Percentiles rank a stretch among this genome's conserved stretches.
Evolutionary conservation across 768 basidiomycete genomes (phyloP).

Genomic region (Suillus alpinus): DNA sequence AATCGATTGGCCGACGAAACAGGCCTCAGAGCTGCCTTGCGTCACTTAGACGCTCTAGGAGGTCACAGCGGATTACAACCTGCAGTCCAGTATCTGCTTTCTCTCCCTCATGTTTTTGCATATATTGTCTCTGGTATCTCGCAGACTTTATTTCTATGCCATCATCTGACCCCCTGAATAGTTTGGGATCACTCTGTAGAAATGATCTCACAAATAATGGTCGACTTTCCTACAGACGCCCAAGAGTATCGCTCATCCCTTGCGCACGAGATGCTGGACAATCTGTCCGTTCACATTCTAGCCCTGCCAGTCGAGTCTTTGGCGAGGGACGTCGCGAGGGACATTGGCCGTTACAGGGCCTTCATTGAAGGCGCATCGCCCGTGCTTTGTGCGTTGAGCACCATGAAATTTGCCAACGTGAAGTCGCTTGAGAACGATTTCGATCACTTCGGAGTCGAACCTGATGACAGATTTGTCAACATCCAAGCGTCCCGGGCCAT

Average conservation of each 20-base stretch:
- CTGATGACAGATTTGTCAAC: conserved; percentile 2
- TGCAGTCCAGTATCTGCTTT: conserved; percentile 26
- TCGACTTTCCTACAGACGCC: conserved; percentile 29
- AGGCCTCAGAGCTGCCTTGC: conserved; percentile 17
- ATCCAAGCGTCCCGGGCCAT: conserved; percentile 27
- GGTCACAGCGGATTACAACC: conserved; percentile 13
- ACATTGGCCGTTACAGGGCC: conserved; percentile 17
- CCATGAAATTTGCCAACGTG: background rate
- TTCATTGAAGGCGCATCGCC: conserved; percentile 22
- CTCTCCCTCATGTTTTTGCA: conserved; percentile 23
- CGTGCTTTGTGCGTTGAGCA: conserved; percentile 19
- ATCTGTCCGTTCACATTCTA: conserved; percentile 23
- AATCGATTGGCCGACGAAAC: conserved; percentile 13
- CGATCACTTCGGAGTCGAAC: conserved; percentile 1
- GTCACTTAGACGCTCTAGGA: conserved; percentile 16
- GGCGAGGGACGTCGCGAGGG: conserved; percentile 6
- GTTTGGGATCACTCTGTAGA: conserved; percentile 12
- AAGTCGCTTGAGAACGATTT: background rate
- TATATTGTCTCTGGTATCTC: conserved; percentile 27
- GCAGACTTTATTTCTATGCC: background rate
- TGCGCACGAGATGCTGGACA: conserved; percentile 19
- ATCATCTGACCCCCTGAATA: conserved; percentile 5
- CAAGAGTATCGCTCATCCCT: conserved; percentile 20
- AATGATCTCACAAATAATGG: conserved; percentile 29
- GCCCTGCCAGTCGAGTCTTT: conserved; percentile 19